Evolutionary conservation across 2,329 filamentous ascomycete genomes (phyloP), one percentile per base, ranked within the genome.

Genomic region (Pseudogymnoascus sp.): DNA sequence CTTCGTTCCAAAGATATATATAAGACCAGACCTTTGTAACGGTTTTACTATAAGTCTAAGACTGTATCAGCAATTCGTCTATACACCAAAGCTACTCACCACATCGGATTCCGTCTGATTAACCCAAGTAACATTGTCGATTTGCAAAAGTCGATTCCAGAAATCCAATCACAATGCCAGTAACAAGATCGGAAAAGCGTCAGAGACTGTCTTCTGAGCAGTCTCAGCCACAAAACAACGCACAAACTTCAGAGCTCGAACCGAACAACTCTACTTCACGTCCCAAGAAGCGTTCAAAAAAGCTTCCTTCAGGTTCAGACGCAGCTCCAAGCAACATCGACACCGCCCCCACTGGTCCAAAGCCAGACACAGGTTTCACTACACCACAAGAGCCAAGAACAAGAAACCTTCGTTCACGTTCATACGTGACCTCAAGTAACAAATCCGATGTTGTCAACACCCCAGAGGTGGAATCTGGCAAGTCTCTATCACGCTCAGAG

Each of bases 91-190:
- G 28, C 3, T 7, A 50, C 9, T 50, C 43, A 30, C 43, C 14
- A 53, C n/a, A 53, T 33, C 47, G 47, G 47, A 18, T 53, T 53
- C n/a, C 12, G 47, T 53, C 47, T 53, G n/a, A 33, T 30, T 33
- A 33, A 14, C n/a, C 18, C 28, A 53, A 15, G 11, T 8, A 33
- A 53, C 15, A 33, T 33, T 33, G 9, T 18, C 18, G n/a, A 33
- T 33, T 53, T 30, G 4, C 28, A 8, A 53, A 53, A 9, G 30
- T 33, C 7, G 47, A 53, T 53, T n/a, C 11, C 8, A 18, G n/a
- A 2, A 53, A 18, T 33, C 12, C 47, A 18, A 6, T 53, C 25
- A 53, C 8, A 53, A 53, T 53, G 47, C 47, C 47, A 12, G 47
- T 53, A n/a, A 53, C 47, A 18, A 53, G 47, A 18, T 53, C 47